Percentiles rank a stretch among this genome's conserved stretches.
Evolutionary conservation across 208 protist species (phyloP).

Genomic region (Crithidia thermophila): DNA sequence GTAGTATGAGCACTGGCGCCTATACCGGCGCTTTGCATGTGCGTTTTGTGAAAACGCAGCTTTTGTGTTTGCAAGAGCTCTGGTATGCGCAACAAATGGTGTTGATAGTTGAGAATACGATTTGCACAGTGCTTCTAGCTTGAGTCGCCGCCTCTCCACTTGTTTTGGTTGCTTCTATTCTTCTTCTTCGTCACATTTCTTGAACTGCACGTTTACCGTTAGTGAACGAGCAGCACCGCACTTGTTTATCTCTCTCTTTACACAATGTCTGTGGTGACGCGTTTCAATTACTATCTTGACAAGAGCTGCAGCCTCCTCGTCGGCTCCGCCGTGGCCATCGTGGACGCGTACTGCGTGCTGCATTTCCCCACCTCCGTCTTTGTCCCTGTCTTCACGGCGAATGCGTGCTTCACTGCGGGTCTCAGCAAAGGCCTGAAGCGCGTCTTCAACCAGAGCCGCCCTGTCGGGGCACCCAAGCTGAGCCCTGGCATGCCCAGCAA

Average conservation of each 20-base stretch:
- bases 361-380: constrained; percentile 26
- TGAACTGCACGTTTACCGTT: too few species aligned
- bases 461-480: constrained; percentile 44
- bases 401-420: constrained; percentile 41
- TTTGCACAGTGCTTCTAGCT: too few species aligned
- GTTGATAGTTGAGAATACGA: too few species aligned
- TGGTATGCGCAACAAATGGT: too few species aligned
- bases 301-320: constrained; percentile 44
- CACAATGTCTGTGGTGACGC: constrained; percentile 11
- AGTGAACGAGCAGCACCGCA: too few species aligned
- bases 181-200: too few species aligned
- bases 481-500: constrained; percentile 77
- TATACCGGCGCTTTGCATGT: too few species aligned
- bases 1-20: too few species aligned
- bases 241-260: neutral
- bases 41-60: too few species aligned
- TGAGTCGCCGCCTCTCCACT: too few species aligned
- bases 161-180: neutral
- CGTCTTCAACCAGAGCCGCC: constrained; percentile 52
- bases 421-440: constrained; percentile 54
- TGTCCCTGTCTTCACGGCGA: constrained; percentile 48
- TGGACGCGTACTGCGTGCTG: constrained; percentile 44
- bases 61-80: too few species aligned
- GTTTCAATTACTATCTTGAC: constrained; percentile 40
- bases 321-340: constrained; percentile 28